Base-by-base conservation (phyloP, 208 protist species). In the Crithidia mellificae region DNA sequence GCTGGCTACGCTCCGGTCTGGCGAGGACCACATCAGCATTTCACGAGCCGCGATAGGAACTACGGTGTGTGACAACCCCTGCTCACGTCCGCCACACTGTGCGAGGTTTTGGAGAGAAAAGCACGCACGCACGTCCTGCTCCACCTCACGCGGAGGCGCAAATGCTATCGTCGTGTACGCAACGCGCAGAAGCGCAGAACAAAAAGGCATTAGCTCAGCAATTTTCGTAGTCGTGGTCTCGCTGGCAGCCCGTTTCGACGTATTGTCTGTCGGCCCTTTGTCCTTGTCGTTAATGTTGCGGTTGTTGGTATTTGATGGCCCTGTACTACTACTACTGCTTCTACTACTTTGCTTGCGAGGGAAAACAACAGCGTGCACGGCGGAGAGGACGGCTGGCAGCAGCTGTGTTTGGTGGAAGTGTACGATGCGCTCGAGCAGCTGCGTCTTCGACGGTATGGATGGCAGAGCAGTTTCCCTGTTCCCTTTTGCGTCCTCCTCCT, bases 351-450 rank as follows among this genome's bases (percentile, higher is more conserved):
- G 2, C 24, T 62, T 50, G 20, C 11, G 7, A 1, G 55, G 15
- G 4, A 50, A 12, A 3, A 14, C n/a, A 12, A 55, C 46, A 2
- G 46, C 46, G 4, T 25, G 59, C 30, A 55, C n/a, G 4, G 59
- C 32, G 15, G 59, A 25, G 3, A 65, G 0, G 1, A 22, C 32
- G 0, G 59, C 46, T 2, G 44, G 59, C 32, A 65, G 9, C 29
- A 65, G 46, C 4, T 65, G 34, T 7, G 22, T n/a, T 11, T 22
- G 59, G n/a, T 65, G 44, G 6, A 53, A 9, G 3, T 65, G 27
- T 1, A 65, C 15, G 4, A 65, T 24, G 1, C 59, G 43, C 32
- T 65, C 59, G 17, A 65, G 34, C 44, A 65, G 34, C 15, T 55
- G 46, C 11, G 59, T 55, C 29, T 55, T 65, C 0, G 59, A 65